Conservation (phyloP, 805 yeast species). For the Zygoascus biomembranicola region DNA sequence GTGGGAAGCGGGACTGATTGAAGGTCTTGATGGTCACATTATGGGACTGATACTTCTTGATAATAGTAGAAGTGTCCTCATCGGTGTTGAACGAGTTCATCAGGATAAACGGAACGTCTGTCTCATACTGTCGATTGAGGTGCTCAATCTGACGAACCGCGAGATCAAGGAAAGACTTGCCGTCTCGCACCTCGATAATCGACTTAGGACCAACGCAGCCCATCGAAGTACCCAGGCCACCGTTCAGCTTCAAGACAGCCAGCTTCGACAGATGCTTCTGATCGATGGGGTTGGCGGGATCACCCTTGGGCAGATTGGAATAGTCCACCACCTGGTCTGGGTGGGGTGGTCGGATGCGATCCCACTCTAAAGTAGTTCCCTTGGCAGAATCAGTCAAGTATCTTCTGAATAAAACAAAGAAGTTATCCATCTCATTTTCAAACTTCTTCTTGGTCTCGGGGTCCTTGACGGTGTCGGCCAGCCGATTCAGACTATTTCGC, state of each 20-base stretch:
- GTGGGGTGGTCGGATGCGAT: slow-evolving; percentile 84
- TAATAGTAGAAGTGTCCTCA: slow-evolving; percentile 87
- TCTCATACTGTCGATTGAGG: slow-evolving; percentile 79
- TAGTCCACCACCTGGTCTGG: slow-evolving; percentile 85
- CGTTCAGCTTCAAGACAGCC: slow-evolving; percentile 93
- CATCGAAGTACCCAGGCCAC: slow-evolving; percentile 99
- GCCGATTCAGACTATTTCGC: slow-evolving; percentile 88
- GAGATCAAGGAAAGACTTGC: slow-evolving; percentile 91
- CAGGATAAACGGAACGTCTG: slow-evolving; percentile 90
- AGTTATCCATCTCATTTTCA: slow-evolving; percentile 89
- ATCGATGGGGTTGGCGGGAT: slow-evolving; percentile 22
- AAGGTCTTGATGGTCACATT: slow-evolving; percentile 90
- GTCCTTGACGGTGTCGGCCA: slow-evolving; percentile 72
- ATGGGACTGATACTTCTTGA: slow-evolving; percentile 95
- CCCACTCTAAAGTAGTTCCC: slow-evolving; percentile 86
- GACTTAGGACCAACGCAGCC: slow-evolving; percentile 99
- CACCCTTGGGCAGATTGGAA: slow-evolving; percentile 37
- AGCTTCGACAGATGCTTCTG: slow-evolving; percentile 59
- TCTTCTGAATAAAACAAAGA: slow-evolving; percentile 88
- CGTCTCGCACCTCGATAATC: slow-evolving; percentile 94
- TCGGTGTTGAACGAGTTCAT: slow-evolving; percentile 99
- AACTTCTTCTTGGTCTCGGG: slow-evolving; percentile 40
- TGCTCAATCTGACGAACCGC: slow-evolving; percentile 96
- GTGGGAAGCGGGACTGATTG: slow-evolving; percentile 96
- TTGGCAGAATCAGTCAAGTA: slow-evolving; percentile 84